Evolutionary conservation across 2,329 filamentous ascomycete species (phyloP).

Genomic region (Coniella lustricola): DNA sequence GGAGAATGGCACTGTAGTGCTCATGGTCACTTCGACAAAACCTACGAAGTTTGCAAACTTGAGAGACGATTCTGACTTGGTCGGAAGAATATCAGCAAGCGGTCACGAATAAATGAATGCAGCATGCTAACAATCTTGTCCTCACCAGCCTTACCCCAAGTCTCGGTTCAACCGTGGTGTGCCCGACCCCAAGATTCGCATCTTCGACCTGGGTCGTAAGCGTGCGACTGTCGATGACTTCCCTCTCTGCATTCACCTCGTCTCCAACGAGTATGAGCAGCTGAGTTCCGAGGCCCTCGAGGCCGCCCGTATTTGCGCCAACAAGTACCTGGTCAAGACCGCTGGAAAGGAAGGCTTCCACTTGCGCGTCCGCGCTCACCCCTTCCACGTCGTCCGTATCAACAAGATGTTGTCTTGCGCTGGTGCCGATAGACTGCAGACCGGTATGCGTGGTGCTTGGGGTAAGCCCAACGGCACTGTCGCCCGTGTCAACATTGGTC

Average conservation of each 20-base stretch:
- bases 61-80: background rate
- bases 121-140: slow-evolving; percentile 51
- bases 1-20: too few species aligned
- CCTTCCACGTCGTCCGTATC: slow-evolving; percentile 99
- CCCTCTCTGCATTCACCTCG: slow-evolving; percentile 97
- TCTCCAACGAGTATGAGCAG: slow-evolving; percentile 99
- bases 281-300: slow-evolving; percentile 98
- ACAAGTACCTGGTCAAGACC: slow-evolving; percentile 84
- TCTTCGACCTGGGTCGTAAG: slow-evolving; percentile 99
- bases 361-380: slow-evolving; percentile 80
- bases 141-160: slow-evolving; percentile 87
- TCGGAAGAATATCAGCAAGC: background rate
- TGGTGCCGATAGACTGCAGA: slow-evolving; percentile 99
- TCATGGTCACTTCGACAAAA: too few species aligned
- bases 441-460: slow-evolving; percentile 99
- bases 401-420: slow-evolving; percentile 99
- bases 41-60: background rate
- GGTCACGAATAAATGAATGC: background rate
- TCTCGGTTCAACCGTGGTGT: slow-evolving; percentile 99
- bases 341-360: slow-evolving; percentile 69
- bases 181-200: slow-evolving; percentile 75
- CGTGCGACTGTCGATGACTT: slow-evolving; percentile 98
- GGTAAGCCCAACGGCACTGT: slow-evolving; percentile 99
- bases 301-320: slow-evolving; percentile 99
- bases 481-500: slow-evolving; percentile 99